A percentile compares a stretch with the other conserved stretches of the same genome.
Conservation (phyloP, 2,329 filamentous ascomycete species). For the Pyrenochaeta sp. region DNA sequence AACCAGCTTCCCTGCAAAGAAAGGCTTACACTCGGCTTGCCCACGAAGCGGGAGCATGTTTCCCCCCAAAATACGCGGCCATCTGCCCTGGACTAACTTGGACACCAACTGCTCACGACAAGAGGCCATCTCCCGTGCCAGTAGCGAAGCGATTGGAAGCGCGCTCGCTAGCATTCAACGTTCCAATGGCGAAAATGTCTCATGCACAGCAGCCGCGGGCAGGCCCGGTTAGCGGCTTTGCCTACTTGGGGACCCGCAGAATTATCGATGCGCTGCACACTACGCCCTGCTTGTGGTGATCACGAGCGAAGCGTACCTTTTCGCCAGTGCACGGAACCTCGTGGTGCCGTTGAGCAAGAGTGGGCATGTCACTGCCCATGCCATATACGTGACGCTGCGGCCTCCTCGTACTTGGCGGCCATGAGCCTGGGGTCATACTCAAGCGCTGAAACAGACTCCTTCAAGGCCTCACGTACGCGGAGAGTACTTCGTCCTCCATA, state of each 20-base stretch:
- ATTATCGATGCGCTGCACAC: neutral
- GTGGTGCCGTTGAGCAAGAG: neutral
- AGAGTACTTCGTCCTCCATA: neutral
- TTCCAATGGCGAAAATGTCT: conserved; percentile 45
- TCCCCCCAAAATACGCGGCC: neutral
- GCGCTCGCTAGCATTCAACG: conserved; percentile 3
- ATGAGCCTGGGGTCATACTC: neutral
- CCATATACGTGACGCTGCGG: neutral
- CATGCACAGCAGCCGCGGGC: conserved; percentile 29
- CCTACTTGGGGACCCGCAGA: neutral
- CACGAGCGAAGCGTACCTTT: conserved; percentile 2
- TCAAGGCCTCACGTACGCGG: neutral
- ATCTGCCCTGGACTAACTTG: too few species aligned
- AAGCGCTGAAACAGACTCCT: neutral
- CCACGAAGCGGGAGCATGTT: conserved; percentile 8
- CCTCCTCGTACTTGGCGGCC: neutral
- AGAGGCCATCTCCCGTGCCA: neutral
- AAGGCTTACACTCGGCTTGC: conserved; percentile 3
- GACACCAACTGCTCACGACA: conserved; percentile 5
- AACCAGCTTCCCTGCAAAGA: conserved; percentile 12
- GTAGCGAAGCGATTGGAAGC: neutral
- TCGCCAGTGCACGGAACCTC: neutral
- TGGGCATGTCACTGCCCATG: neutral
- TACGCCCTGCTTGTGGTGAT: neutral
- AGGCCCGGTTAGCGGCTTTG: conserved; percentile 12